Conservation (phyloP, 495 filamentous ascomycete genomes). For the Chaetomium tenue region DNA sequence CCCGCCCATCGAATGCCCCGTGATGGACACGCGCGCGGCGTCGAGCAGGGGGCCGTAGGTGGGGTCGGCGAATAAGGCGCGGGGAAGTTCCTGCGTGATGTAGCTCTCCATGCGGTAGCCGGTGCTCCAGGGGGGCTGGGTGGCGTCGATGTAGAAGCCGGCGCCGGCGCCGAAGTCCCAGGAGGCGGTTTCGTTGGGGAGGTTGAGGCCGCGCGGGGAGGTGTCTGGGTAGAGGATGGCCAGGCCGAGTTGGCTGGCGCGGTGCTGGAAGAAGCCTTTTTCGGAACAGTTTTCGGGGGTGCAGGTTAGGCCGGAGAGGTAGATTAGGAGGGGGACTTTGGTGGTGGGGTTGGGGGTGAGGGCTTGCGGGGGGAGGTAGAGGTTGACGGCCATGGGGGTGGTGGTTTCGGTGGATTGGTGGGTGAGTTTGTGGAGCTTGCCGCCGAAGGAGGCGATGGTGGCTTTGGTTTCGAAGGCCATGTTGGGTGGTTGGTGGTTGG, state of each 20-base stretch:
- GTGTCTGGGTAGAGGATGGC: conserved; percentile 94
- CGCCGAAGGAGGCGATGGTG: conserved; percentile 88
- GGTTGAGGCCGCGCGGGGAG: conserved; percentile 76
- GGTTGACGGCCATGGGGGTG: conserved; percentile 68
- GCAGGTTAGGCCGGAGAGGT: conserved; percentile 92
- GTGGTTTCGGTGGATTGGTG: conserved; percentile 70
- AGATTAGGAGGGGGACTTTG: conserved; percentile 85
- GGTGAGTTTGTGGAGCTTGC: conserved; percentile 88
- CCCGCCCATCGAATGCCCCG: conserved; percentile 93
- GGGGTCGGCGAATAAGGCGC: conserved; percentile 60
- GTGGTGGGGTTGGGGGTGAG: conserved; percentile 36
- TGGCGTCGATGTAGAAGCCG: conserved; percentile 94
- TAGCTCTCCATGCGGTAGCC: conserved; percentile 95
- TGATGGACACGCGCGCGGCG: conserved; percentile 66
- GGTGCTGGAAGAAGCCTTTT: conserved; percentile 92
- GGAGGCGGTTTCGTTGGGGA: conserved; percentile 74
- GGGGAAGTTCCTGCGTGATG: conserved; percentile 75
- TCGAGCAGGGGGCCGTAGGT: conserved; percentile 61
- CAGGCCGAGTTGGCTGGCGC: conserved; percentile 72
- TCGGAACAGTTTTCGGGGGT: conserved; percentile 94
- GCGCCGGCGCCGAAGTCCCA: conserved; percentile 92
- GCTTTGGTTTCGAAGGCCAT: conserved; percentile 87
- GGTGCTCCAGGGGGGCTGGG: conserved; percentile 63
- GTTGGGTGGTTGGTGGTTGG: conserved; percentile 20
- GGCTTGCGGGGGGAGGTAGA: conserved; percentile 67